Evolutionary conservation across 2,329 filamentous ascomycete species (phyloP), one percentile per base, ranked within the genome.

Genomic region (Dichotomopilus funicola): DNA sequence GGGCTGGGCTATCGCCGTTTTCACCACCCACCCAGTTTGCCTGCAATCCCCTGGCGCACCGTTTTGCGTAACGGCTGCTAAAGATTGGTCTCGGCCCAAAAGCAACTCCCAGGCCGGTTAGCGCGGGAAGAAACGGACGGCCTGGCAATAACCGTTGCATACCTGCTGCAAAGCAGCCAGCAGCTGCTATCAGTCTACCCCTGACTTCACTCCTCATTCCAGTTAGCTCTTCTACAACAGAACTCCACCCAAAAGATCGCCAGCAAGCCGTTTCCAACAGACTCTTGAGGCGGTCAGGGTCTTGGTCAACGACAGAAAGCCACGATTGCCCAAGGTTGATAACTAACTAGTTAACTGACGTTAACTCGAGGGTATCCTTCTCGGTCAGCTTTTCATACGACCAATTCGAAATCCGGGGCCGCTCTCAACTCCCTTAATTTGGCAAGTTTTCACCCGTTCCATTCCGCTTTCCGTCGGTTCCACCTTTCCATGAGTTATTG

Each of bases 1-100:
- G 19, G 19, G 19, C 53, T 35, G n/a, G 49, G 36, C 54, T 53
- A 53, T 40, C 43, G 47, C 56, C 59, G 56, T 60, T 60, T 55
- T 56, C 44, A 36, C 38, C 27, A 33, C 37, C 45, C 19, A 13
- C 19, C 19, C 19, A 27, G 19, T 27, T 27, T 27, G 19, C 19
- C 19, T 27, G 19, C 19, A 27, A 27, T 27, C 19, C 19, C 19
- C 19, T 27, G 19, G 19, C 19, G 19, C 19, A n/a, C 12, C 27
- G 53, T 55, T 55, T 49, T 42, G 45, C 46, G 40, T 11, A 42
- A 34, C 48, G 35, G 11, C 49, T 34, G 11, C 31, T 5, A 19
- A n/a, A 33, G 33, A 55, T 59, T 59, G 57, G 53, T 40, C 10
- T 12, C 6, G 12, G 11, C 8, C 44, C 19, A 27, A 27, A 27